Base-by-base conservation (phyloP, 768 basidiomycete genomes). In the Amanita polypyramis region DNA sequence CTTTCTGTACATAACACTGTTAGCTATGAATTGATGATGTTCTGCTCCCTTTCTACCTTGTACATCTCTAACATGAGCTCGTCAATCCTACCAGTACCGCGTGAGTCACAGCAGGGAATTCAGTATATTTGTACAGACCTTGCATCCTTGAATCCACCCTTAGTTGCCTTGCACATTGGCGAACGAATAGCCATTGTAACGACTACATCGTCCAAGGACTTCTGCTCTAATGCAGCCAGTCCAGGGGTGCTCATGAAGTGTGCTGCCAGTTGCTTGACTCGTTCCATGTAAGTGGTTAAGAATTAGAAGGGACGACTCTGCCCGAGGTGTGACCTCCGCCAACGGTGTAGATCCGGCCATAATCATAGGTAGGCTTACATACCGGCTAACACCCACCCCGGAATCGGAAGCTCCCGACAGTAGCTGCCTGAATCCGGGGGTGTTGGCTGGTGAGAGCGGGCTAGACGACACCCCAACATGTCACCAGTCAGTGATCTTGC, bases 61-160 rank as follows among this genome's bases (percentile, higher is more conserved):
- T 85, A 86, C 69, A 88, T 86, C 62, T 89, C 83, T 11, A 82
- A 68, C 67, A 92, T 72, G 44, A 89, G 70, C 55, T 91, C 89
- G 51, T 92, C 89, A 17, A 75, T 82, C 55, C 85, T 85, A 51
- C 14, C 38, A 42, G 50, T 8, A 5, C 38, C 14, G 38, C 32
- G 47, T 47, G 15, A 60, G 57, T 25, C 61, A 36, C 8, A 21
- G 45, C 9, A 56, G 34, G 20, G 43, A 23, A 39, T 34, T 14
- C 21, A 40, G 21, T 23, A 34, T 34, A 25, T 25, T 47, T 39
- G 30, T 50, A 48, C 74, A 57, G 56, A 75, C 82, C 68, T 75
- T 2, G 77, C 79, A 59, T 90, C 86, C 63, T 77, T 85, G 65
- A 76, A 70, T 3, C 77, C 85, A 23, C 88, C 88, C 55, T 82